These are phyloP conservation scores for Boletus rex-veris DNA, from an alignment of 768 basidiomycete genomes.

Conservation along the genomic window DNA sequence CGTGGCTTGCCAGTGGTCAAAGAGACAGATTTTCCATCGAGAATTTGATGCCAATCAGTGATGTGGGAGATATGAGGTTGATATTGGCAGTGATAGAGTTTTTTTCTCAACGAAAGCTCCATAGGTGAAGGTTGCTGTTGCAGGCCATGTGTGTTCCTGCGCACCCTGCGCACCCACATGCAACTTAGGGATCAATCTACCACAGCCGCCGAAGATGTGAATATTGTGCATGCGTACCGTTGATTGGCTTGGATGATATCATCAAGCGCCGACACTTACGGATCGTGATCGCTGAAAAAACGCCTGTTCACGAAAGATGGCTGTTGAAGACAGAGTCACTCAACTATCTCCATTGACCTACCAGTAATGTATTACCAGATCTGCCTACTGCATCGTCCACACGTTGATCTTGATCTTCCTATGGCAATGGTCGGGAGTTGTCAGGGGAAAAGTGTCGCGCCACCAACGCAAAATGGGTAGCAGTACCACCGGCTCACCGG, in stretches of 20 bases:
- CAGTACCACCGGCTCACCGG: too few relatives aligned
- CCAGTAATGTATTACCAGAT: neutral
- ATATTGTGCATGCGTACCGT: neutral
- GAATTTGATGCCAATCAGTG: conserved; percentile 4
- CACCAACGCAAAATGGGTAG: conserved; percentile 2
- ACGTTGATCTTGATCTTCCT: neutral
- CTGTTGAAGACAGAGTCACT: neutral
- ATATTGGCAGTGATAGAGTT: neutral
- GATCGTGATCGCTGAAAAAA: neutral
- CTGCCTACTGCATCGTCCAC: neutral
- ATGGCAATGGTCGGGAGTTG: neutral
- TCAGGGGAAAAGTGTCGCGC: neutral
- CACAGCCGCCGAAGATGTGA: neutral
- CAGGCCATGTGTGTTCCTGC: neutral
- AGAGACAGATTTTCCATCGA: neutral
- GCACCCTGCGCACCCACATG: neutral
- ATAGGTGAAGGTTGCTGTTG: neutral
- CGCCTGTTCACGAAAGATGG: neutral
- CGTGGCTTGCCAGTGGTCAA: neutral
- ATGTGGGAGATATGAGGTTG: neutral
- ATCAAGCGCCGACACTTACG: neutral
- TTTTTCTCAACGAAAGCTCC: neutral
- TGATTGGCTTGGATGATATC: neutral
- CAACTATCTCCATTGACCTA: neutral
- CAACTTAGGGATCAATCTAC: neutral